These are phyloP conservation scores for Blastocladiella emersonii DNA, from an alignment of 371 early-diverging fungal genomes.

Conservation along the genomic window DNA sequence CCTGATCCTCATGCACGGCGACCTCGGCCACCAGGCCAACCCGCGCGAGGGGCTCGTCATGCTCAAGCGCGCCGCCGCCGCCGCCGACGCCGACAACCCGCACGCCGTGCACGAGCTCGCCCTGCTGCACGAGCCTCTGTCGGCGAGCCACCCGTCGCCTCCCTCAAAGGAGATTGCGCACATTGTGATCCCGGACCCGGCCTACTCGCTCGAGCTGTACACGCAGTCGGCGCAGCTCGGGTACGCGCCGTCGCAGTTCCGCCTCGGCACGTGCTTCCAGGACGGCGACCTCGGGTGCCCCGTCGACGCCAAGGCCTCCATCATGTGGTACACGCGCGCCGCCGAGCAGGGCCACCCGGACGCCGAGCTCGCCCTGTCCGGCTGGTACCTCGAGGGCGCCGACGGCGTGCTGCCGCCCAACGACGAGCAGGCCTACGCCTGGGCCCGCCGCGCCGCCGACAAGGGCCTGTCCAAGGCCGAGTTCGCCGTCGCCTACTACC, in stretches of 20 bases:
- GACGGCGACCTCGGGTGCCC: constrained; percentile 81
- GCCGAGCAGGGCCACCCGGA: constrained; percentile 76
- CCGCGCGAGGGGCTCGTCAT: constrained; percentile 83
- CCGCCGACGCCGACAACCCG: constrained; percentile 78
- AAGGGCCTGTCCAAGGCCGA: constrained; percentile 71
- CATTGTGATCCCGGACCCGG: constrained; percentile 54
- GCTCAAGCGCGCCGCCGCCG: constrained; percentile 81
- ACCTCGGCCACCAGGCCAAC: constrained; percentile 45
- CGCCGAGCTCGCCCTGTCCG: constrained; percentile 67
- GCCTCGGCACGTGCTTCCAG: constrained; percentile 86
- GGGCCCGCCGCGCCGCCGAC: constrained; percentile 78
- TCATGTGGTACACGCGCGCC: constrained; percentile 91
- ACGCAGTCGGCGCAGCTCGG: constrained; percentile 78
- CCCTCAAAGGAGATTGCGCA: neutral
- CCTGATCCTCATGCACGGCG: constrained; percentile 65
- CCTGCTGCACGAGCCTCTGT: constrained; percentile 55
- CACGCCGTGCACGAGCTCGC: constrained; percentile 89
- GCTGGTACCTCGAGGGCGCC: constrained; percentile 80
- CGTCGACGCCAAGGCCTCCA: constrained; percentile 73
- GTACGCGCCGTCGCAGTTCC: constrained; percentile 84
- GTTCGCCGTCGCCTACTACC: constrained; percentile 54
- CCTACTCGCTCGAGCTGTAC: constrained; percentile 77
- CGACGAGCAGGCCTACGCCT: constrained; percentile 70
- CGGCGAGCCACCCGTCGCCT: constrained; percentile 48
- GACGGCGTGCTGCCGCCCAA: constrained; percentile 62